A percentile compares a stretch with the other conserved stretches of the same genome.
phyloP scores from a whole-genome alignment of 108 stramenopile genomes.

The Cyclotella sp. region DNA sequence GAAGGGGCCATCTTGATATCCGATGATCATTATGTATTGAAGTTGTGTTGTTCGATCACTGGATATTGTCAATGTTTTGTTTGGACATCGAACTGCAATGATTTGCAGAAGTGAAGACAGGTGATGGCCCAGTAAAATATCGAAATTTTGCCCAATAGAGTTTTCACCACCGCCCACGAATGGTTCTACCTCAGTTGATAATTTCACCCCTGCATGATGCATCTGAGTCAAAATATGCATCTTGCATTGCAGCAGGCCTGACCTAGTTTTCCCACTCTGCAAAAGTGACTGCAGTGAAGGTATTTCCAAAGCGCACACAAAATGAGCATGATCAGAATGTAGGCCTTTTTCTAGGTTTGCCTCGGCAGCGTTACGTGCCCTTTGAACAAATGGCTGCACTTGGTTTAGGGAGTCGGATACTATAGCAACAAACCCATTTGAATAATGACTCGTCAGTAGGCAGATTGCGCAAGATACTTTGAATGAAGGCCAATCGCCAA shows the following conservation, averaged over 20 bases:
- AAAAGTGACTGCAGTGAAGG: conserved; percentile 30
- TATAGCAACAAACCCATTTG: conserved; percentile 44
- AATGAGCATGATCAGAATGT: conserved; percentile 51
- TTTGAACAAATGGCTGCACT: conserved; percentile 7
- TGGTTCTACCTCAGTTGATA: conserved; percentile 6
- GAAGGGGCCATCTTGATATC: conserved; percentile 23
- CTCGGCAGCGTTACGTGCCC: conserved; percentile 20
- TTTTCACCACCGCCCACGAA: not conserved
- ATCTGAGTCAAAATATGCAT: conserved; percentile 25
- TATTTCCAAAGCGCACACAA: conserved; percentile 33
- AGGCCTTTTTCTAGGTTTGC: not conserved
- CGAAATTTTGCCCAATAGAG: not conserved
- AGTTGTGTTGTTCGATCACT: not conserved
- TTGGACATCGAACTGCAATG: not conserved
- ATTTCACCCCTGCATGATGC: conserved; percentile 14
- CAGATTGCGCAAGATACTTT: conserved; percentile 42
- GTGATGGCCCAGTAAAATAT: conserved; percentile 40
- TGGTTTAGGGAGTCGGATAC: conserved; percentile 19
- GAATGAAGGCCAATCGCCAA: conserved; percentile 17
- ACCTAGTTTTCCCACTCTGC: conserved; percentile 9
- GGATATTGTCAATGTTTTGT: not conserved
- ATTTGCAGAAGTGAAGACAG: conserved; percentile 31
- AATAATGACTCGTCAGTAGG: conserved; percentile 23
- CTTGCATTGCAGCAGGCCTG: not conserved
- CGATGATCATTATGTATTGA: conserved; percentile 44